Evolutionary conservation across 768 basidiomycete species (phyloP).

Genomic region (Boletus sp.): DNA sequence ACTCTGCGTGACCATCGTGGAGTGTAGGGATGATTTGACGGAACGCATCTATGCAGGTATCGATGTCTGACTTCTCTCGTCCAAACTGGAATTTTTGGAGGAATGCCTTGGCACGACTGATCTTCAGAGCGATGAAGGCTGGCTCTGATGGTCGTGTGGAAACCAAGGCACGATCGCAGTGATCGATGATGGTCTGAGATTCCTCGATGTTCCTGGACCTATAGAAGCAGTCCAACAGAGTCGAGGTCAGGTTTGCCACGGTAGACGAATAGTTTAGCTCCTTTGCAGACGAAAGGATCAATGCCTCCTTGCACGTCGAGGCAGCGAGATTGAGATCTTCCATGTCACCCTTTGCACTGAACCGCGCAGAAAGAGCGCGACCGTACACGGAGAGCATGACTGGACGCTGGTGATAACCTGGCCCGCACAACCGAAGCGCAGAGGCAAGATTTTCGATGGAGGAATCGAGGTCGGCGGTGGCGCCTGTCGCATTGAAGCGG

Average conservation of each 20-base stretch:
- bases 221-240: conserved; percentile 9
- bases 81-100: conserved; percentile 7
- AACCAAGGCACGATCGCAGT: conserved; percentile 20
- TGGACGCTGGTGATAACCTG: conserved; percentile 4
- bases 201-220: conserved; percentile 14
- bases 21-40: conserved; percentile 12
- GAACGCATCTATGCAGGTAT: conserved; percentile 10
- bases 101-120: conserved; percentile 17
- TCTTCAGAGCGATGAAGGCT: conserved; percentile 1
- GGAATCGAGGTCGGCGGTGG: conserved; percentile 14
- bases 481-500: conserved; percentile 11
- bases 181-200: conserved; percentile 15
- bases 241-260: conserved; percentile 1
- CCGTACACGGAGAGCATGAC: conserved; percentile 12
- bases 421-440: conserved; percentile 12
- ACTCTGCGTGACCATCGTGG: conserved; percentile 10
- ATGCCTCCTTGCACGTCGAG: conserved; percentile 17
- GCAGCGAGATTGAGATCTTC: conserved; percentile 15
- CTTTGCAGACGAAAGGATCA: conserved; percentile 5
- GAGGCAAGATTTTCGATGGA: conserved; percentile 15
- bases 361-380: conserved; percentile 14
- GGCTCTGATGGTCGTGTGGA: not conserved
- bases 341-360: conserved; percentile 9
- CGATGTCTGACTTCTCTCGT: conserved; percentile 9
- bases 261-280: not conserved